Evolutionary conservation across 2,329 filamentous ascomycete species (phyloP).

Genomic region (Fusarium cicatricum): DNA sequence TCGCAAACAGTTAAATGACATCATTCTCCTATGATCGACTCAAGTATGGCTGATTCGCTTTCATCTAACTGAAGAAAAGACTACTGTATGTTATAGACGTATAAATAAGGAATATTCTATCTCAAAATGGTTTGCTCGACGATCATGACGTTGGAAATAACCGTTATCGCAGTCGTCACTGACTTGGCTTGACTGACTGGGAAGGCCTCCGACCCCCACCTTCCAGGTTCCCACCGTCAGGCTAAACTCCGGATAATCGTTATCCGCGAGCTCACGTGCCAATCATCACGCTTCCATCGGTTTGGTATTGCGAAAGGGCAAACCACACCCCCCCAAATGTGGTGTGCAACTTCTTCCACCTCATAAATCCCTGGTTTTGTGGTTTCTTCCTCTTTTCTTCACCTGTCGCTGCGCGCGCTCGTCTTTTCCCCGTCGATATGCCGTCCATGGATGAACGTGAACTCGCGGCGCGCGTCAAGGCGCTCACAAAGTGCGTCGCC

Average conservation of each 20-base stretch:
- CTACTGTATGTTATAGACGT: no score
- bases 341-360: slow-evolving; percentile 23
- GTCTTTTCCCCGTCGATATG: slow-evolving; percentile 10
- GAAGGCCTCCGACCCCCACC: neutral
- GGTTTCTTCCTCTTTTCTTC: slow-evolving; percentile 2
- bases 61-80: no score
- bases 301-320: slow-evolving; percentile 18
- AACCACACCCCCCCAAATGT: slow-evolving; percentile 14
- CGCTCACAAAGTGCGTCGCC: slow-evolving; percentile 79
- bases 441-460: slow-evolving; percentile 79
- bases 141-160: no score
- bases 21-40: neutral
- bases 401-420: neutral
- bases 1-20: slow-evolving; percentile 1
- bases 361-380: neutral
- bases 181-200: slow-evolving; percentile 7
- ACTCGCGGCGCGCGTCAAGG: slow-evolving; percentile 78
- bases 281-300: slow-evolving; percentile 10
- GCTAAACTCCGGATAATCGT: slow-evolving; percentile 26
- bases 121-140: no score
- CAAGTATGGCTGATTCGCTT: neutral
- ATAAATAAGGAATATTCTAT: no score
- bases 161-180: neutral
- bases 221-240: neutral
- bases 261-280: slow-evolving; percentile 27